phyloP scores from a whole-genome alignment of 257 asterid species.

The Fraxinus anomala region DNA sequence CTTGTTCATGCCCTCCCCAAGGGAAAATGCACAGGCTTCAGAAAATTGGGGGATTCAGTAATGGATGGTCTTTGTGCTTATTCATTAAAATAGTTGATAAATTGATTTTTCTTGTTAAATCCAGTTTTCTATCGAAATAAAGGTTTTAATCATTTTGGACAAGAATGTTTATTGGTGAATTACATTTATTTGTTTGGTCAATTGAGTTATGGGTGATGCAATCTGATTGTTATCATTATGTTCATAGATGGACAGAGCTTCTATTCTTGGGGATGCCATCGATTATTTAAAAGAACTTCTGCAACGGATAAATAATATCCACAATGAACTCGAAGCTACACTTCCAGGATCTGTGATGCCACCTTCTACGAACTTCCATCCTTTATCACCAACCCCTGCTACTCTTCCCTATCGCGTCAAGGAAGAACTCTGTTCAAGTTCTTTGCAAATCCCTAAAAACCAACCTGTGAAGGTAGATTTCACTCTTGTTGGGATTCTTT shows the following conservation, averaged over 20 bases:
- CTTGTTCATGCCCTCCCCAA: neutral
- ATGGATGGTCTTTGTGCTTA: neutral
- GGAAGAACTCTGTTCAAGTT: conserved; percentile 75
- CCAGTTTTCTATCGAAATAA: neutral
- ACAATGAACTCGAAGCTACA: conserved; percentile 75
- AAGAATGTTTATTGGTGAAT: neutral
- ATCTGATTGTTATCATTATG: conserved; percentile 18
- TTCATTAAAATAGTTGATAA: neutral
- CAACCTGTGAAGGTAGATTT: conserved; percentile 77
- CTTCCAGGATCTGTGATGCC: conserved; percentile 58
- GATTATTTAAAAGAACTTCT: conserved; percentile 82
- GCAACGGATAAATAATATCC: conserved; percentile 82
- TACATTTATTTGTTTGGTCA: neutral
- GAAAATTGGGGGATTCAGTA: neutral
- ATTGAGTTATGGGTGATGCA: neutral
- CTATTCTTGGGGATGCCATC: conserved; percentile 87
- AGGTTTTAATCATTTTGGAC: neutral
- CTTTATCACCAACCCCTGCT: conserved; percentile 71
- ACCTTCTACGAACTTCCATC: conserved; percentile 64
- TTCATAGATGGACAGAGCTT: conserved; percentile 87
- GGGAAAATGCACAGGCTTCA: neutral
- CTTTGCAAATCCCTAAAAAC: conserved; percentile 74
- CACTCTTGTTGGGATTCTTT: neutral
- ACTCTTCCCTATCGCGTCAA: conserved; percentile 62
- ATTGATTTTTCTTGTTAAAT: neutral